These are phyloP conservation scores for Clonostachys chloroleuca DNA, from an alignment of 2,329 filamentous ascomycete species.

Conservation along the genomic window DNA sequence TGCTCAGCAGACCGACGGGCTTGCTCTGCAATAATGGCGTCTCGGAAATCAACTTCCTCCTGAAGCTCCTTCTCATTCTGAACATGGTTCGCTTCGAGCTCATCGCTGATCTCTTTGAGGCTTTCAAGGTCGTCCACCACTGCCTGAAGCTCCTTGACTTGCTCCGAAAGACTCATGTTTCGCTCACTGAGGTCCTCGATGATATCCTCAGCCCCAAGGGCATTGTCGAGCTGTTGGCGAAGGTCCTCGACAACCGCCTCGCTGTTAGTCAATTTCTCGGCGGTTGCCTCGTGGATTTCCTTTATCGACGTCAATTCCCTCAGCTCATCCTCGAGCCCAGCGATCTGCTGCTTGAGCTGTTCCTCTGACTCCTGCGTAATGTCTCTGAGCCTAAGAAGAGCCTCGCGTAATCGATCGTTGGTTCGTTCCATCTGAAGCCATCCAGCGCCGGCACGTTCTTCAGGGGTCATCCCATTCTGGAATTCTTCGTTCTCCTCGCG, in stretches of 20 bases:
- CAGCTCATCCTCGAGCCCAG: slow-evolving; percentile 67
- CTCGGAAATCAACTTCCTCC: slow-evolving; percentile 86
- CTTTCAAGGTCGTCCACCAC: slow-evolving; percentile 85
- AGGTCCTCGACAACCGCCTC: slow-evolving; percentile 80
- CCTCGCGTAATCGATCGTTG: slow-evolving; percentile 83
- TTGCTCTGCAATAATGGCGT: slow-evolving; percentile 80
- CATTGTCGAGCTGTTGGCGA: slow-evolving; percentile 84
- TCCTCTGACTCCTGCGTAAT: slow-evolving; percentile 81
- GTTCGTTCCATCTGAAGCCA: slow-evolving; percentile 91
- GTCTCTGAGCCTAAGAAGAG: slow-evolving; percentile 78
- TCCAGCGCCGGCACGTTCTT: slow-evolving; percentile 80
- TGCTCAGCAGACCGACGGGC: slow-evolving; percentile 68
- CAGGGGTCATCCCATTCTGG: slow-evolving; percentile 77
- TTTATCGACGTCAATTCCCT: slow-evolving; percentile 64
- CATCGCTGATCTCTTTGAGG: slow-evolving; percentile 88
- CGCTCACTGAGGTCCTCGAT: slow-evolving; percentile 88
- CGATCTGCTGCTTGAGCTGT: slow-evolving; percentile 72
- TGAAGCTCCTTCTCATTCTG: slow-evolving; percentile 94
- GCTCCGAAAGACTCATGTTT: slow-evolving; percentile 78
- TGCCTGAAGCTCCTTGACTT: slow-evolving; percentile 76
- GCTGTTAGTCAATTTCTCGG: slow-evolving; percentile 67
- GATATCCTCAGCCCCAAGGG: slow-evolving; percentile 85
- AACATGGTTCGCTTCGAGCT: slow-evolving; percentile 88
- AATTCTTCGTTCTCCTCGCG: slow-evolving; percentile 84
- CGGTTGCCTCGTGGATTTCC: slow-evolving; percentile 64